Base-by-base conservation (phyloP, 1,284 basidiomycete species). In the Ustilago tritici region DNA sequence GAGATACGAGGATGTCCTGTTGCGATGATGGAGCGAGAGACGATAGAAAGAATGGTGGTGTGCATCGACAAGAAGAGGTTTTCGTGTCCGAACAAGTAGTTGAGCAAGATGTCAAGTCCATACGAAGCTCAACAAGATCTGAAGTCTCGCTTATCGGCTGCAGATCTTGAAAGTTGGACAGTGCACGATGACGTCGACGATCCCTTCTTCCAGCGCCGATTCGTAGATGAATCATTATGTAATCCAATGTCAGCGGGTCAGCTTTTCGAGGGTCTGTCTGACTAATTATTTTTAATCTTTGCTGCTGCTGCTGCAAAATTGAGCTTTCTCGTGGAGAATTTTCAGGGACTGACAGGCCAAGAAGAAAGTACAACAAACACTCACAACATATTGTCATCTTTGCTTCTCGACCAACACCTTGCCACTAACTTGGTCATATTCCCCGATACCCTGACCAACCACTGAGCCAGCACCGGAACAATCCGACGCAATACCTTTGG, bases 111-210 rank as follows among this genome's bases (percentile, higher is more conserved):
- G n/a, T 14, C 46, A 36, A 53, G 9, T 11, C 12, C 28, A 54
- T 15, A 17, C 7, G 6, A 54, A 38, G 36, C 53, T 11, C 53
- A 31, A 56, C 11, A 38, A 56, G 34, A 4, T 56, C 11, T 32
- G 17, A 28, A 4, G 7, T 49, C 28, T 52, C 50, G 19, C n/a
- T 32, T 52, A 52, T 52, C 50, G 0, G 23, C 23, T 38, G 53
- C 40, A 46, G 56, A 40, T 49, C n/a, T 35, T 36, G n/a, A 12
- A 50, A 43, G 43, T 14, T 40, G 7, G 34, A n/a, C 31, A 38
- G 43, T 41, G 60, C 61, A 69, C 56, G 57, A 56, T 64, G 66
- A 69, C 56, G 50, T 69, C 56, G 61, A 54, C 35, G 23, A 34
- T 40, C 54, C 2, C 11, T 10, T 23, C 10, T n/a, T 11, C 5